These are phyloP conservation scores for Pichia sp. DNA, from an alignment of 1,139 yeast species.

Conservation along the genomic window DNA sequence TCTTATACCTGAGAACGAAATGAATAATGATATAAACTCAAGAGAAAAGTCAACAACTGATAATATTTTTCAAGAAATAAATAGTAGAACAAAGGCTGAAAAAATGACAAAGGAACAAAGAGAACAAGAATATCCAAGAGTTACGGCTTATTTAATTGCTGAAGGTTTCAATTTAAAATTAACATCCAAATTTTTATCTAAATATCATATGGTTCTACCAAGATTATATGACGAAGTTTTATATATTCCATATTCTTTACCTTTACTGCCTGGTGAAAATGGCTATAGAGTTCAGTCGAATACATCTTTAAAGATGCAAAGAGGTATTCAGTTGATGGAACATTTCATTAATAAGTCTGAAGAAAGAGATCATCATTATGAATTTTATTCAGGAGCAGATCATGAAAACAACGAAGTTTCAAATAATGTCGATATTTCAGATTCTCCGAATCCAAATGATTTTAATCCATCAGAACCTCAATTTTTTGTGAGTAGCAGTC, in stretches of 20 bases:
- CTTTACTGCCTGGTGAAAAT: conserved; percentile 79
- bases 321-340: conserved; percentile 63
- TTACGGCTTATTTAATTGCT: conserved; percentile 85
- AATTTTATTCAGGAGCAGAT: conserved; percentile 72
- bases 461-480: conserved; percentile 68
- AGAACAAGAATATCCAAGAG: conserved; percentile 68
- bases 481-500: conserved; percentile 40
- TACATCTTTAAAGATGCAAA: conserved; percentile 57
- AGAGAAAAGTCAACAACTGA: conserved; percentile 29
- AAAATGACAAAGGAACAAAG: conserved; percentile 60
- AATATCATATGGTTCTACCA: conserved; percentile 77
- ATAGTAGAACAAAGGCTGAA: conserved; percentile 59
- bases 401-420: conserved; percentile 20
- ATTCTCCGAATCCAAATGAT: conserved; percentile 26
- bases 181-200: conserved; percentile 57
- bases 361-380: conserved; percentile 84
- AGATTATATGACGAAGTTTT: conserved; percentile 84
- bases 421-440: conserved; percentile 6
- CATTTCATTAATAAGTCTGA: conserved; percentile 73
- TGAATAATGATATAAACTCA: conserved; percentile 13
- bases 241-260: conserved; percentile 84
- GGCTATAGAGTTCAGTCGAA: conserved; percentile 81
- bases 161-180: conserved; percentile 68
- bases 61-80: conserved; percentile 28
- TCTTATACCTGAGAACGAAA: conserved; percentile 50